Conservation (phyloP, 2,329 filamentous ascomycete genomes). For the Trichoderma brevicompactum region DNA sequence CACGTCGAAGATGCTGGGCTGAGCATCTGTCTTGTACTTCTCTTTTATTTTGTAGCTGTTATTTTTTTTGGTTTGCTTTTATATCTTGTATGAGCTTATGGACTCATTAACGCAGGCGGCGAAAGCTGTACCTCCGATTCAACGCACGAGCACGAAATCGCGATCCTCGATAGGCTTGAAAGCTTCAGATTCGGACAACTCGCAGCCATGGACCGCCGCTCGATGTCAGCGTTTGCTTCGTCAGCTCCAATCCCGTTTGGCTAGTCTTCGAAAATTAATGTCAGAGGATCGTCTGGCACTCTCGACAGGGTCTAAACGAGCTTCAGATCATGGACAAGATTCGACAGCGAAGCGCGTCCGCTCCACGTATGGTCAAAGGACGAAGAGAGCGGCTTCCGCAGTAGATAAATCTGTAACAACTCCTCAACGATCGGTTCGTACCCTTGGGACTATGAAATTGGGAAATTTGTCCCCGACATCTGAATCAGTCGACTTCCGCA, state of each 20-base stretch:
- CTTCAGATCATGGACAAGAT: conserved; percentile 14
- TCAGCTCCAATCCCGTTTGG: conserved; percentile 50
- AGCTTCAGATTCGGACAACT: conserved; percentile 24
- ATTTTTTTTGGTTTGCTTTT: not conserved
- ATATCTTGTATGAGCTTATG: not conserved
- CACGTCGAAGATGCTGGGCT: conserved; percentile 4
- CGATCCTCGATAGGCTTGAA: conserved; percentile 5
- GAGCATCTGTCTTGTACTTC: not conserved
- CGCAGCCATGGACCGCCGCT: conserved; percentile 52
- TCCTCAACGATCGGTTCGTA: conserved; percentile 38
- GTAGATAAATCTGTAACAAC: not conserved
- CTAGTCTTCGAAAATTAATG: conserved; percentile 45
- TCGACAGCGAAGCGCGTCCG: conserved; percentile 38
- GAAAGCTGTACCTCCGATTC: not conserved
- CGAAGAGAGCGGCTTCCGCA: conserved; percentile 18
- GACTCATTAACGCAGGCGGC: conserved; percentile 5
- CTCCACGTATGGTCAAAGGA: conserved; percentile 39
- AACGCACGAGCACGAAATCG: not conserved
- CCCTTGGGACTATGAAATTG: conserved; percentile 40
- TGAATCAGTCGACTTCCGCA: conserved; percentile 38
- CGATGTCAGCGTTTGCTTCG: conserved; percentile 53
- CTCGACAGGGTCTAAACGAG: conserved; percentile 34
- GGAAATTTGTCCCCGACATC: conserved; percentile 35
- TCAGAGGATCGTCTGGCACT: conserved; percentile 32
- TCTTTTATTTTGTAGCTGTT: not conserved